Base-by-base conservation (phyloP, 108 stramenopile genomes). In the Asterionellopsis glacialis region DNA sequence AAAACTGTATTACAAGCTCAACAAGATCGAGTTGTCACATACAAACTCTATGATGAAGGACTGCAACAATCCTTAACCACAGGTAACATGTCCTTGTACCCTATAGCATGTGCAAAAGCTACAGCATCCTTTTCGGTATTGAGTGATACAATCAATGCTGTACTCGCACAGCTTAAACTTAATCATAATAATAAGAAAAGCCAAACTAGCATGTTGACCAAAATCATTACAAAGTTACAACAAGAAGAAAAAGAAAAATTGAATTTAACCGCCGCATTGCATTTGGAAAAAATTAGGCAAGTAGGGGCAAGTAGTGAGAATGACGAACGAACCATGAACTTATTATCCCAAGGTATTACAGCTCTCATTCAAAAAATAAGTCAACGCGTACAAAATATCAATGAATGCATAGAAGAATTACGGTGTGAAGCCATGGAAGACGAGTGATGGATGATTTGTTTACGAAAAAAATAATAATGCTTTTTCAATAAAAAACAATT, bases 111-210 rank as follows among this genome's bases (percentile, higher is more conserved):
- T 63, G 75, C 85, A 2, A 60, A 73, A 65, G 81, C 79, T 0
- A 93, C 91, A 3, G 91, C 91, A 0, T 57, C 80, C 14, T 93
- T 93, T 61, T 65, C 88, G 0, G 86, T 93, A 14, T 33, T 88
- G 45, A 87, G 85, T 49, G 82, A 90, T 58, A 85, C 84, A 23
- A 81, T 93, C 26, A 81, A 72, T 22, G 51, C 68, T 21, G 74
- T 80, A 12, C 77, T 61, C 39, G n/a, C 43, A 3, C 27, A 77
- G 14, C 4, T 64, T 15, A 65, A 70, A 54, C 7, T n/a, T 39
- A 5, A 49, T 51, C 47, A 42, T 28, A 45, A 64, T 55, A 41
- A 80, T 44, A 33, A 33, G n/a, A n/a, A 33, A 33, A 33, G 33
- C 33, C 7, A 33, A n/a, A n/a, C n/a, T n/a, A n/a, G n/a, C n/a